Evolutionary conservation across 2,329 filamentous ascomycete species (phyloP), one percentile per base, ranked within the genome.

Genomic region (Cladophialophora bantiana): DNA sequence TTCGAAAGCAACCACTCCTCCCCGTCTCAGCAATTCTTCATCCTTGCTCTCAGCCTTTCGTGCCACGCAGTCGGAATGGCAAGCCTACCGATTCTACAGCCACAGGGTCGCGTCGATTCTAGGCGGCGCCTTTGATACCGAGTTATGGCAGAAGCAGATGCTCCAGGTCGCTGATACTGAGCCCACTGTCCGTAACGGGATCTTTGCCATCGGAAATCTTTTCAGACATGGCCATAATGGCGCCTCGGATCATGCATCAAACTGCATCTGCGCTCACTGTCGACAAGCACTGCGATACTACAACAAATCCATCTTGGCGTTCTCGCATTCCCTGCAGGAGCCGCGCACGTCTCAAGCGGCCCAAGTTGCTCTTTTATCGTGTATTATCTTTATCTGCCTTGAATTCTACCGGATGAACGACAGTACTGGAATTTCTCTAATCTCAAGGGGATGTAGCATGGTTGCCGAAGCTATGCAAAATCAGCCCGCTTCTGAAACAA

Each of bases 11-110:
- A 52, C 42, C 2, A 38, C 58, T 36, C 12, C 15, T 3, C 42
- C 45, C 0, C 58, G 26, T 9, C 58, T 50, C 40, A 60, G n/a
- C 32, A 31, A 5, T 12, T 52, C 58, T 31, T 60, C 58, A 5
- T 53, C 42, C 31, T 26, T 60, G n/a, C 58, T 60, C 6, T 60
- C 58, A 4, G 40, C 58, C n/a, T 60, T 60, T 60, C 58, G 58
- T 9, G 58, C 58, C 32, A 60, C 58, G 26, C 40, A 36, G n/a
- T 31, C 58, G 12, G 58, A 60, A 40, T 60, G 58, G 58, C 42
- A 36, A n/a, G 58, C 58, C 18, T 60, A 60, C 35, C 31, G 40
- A 1, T 60, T 52, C 45, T 60, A 60, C 58, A 35, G 15, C 34
- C 15, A 52, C 15, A 20, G 36, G 6, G 38, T 60, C 15, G 38